Percentiles rank a stretch among this genome's conserved stretches.
These are phyloP conservation scores for Cordyceps farinosa DNA, from an alignment of 2,329 filamentous ascomycete genomes.

Conservation along the genomic window DNA sequence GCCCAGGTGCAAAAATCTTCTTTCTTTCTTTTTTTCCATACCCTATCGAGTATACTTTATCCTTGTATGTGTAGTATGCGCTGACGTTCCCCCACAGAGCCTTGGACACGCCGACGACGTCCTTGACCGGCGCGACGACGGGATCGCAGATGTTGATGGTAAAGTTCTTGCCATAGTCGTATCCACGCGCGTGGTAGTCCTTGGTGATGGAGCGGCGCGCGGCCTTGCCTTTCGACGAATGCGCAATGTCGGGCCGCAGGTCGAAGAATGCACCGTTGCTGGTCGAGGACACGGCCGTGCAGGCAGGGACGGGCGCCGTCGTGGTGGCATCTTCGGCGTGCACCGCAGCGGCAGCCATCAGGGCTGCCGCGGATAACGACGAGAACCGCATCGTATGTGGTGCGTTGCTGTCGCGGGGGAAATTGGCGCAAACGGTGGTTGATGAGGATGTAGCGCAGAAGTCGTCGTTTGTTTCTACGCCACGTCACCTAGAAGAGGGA, in stretches of 20 bases:
- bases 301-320: constrained; percentile 45
- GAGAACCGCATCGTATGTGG: constrained; percentile 27
- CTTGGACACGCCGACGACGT: constrained; percentile 62
- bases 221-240: constrained; percentile 40
- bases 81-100: constrained; percentile 67
- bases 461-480: not conserved
- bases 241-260: constrained; percentile 52
- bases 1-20: not conserved
- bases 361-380: constrained; percentile 20
- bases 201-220: constrained; percentile 40
- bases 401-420: not conserved
- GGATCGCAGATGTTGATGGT: constrained; percentile 78
- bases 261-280: constrained; percentile 58
- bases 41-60: constrained; percentile 72
- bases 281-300: constrained; percentile 53
- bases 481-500: constrained; percentile 1
- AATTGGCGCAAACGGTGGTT: not conserved
- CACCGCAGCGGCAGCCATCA: constrained; percentile 35
- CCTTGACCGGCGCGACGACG: constrained; percentile 63
- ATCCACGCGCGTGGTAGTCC: constrained; percentile 65
- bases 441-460: not conserved
- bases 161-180: constrained; percentile 77
- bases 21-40: constrained; percentile 37
- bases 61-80: constrained; percentile 67
- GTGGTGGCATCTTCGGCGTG: constrained; percentile 36